Evolutionary conservation across 352 stramenopile genomes (phyloP).

Genomic region (Phytopythium kandeliae): DNA sequence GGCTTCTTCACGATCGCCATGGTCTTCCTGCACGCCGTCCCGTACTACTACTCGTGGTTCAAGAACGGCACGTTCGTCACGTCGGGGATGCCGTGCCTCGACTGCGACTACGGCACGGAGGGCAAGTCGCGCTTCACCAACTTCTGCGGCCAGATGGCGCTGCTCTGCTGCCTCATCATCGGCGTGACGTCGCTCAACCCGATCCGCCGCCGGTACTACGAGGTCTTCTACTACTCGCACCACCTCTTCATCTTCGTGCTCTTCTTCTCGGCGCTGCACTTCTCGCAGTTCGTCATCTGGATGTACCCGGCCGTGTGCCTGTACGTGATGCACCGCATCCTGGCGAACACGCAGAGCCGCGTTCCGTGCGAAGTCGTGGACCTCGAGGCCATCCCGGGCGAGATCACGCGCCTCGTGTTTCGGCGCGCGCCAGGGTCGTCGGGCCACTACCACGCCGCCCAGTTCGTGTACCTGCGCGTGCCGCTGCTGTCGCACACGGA

Average conservation of each 20-base stretch:
- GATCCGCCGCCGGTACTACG: slow-evolving; percentile 75
- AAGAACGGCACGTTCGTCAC: slow-evolving; percentile 45
- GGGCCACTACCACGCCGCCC: slow-evolving; percentile 74
- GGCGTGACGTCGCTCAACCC: slow-evolving; percentile 62
- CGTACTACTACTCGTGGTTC: slow-evolving; percentile 74
- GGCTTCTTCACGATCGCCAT: slow-evolving; percentile 63
- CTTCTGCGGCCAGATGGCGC: slow-evolving; percentile 64
- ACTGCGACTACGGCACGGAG: slow-evolving; percentile 64
- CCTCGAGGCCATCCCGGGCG: slow-evolving; percentile 73
- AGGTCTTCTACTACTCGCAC: slow-evolving; percentile 87
- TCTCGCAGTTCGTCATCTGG: slow-evolving; percentile 77
- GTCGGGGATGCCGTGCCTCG: slow-evolving; percentile 52
- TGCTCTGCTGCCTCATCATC: slow-evolving; percentile 71
- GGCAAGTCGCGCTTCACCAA: slow-evolving; percentile 66
- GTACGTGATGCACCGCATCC: slow-evolving; percentile 79
- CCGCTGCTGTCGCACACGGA: slow-evolving; percentile 66
- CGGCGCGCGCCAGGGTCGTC: slow-evolving; percentile 64
- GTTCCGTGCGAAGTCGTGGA: slow-evolving; percentile 76
- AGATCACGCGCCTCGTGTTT: slow-evolving; percentile 81
- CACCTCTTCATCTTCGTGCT: slow-evolving; percentile 84
- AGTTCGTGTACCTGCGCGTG: slow-evolving; percentile 77
- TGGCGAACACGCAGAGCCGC: slow-evolving; percentile 58
- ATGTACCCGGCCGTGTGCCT: slow-evolving; percentile 78
- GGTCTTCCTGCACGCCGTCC: slow-evolving; percentile 54
- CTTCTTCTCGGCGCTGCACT: slow-evolving; percentile 62